phyloP scores from a whole-genome alignment of 805 yeast species.

The Saturnispora halmiae region DNA sequence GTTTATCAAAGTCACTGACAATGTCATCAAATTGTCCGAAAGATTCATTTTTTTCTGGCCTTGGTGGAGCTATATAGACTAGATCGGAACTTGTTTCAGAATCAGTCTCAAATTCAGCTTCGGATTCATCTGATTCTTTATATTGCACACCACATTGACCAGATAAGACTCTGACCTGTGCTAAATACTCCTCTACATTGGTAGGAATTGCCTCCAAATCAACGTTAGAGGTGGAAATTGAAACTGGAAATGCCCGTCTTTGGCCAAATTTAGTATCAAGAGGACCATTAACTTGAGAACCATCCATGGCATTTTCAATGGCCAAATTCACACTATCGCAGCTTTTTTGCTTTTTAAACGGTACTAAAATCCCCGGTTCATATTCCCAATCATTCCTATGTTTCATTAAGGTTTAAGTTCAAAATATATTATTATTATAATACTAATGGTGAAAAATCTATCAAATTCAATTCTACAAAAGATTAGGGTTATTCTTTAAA shows the following conservation, averaged over 20 bases:
- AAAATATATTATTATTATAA: too few species aligned
- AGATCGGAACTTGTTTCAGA: slow-evolving; percentile 9
- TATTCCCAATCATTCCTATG: too few species aligned
- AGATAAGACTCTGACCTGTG: slow-evolving; percentile 22
- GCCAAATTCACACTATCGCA: neutral
- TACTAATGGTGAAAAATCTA: neutral
- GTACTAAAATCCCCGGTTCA: neutral
- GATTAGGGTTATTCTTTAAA: neutral
- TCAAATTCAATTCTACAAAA: neutral
- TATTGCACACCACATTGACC: too few species aligned
- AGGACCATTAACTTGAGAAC: slow-evolving; percentile 23
- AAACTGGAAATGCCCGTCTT: slow-evolving; percentile 29
- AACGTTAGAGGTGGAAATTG: slow-evolving; percentile 15
- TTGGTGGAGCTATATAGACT: slow-evolving; percentile 4
- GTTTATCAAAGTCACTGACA: slow-evolving; percentile 13
- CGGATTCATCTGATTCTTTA: slow-evolving; percentile 12
- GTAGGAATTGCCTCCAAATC: slow-evolving; percentile 17
- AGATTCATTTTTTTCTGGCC: neutral
- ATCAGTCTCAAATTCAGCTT: slow-evolving; percentile 2
- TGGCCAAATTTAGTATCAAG: slow-evolving; percentile 32
- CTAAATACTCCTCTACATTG: slow-evolving; percentile 27
- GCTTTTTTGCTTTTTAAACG: neutral
- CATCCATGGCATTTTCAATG: neutral
- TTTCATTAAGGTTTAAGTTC: too few species aligned
- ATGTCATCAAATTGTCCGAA: neutral